These are phyloP conservation scores for Podospora bellae-mahoneyi DNA, from an alignment of 495 filamentous ascomycete genomes.

Conservation along the genomic window DNA sequence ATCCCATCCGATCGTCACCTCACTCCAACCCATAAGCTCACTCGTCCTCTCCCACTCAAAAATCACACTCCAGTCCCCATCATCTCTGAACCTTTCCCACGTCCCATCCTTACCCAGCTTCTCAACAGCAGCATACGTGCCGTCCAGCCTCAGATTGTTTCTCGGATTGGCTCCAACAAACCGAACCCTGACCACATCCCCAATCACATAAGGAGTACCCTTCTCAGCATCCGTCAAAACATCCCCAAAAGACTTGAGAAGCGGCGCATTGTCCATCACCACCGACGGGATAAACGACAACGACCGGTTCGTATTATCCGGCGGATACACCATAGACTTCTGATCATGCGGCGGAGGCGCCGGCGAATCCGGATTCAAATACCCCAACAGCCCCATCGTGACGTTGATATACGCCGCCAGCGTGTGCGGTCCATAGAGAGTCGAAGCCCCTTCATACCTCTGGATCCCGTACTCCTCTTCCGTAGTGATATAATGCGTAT, in stretches of 20 bases:
- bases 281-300: slow-evolving; percentile 80
- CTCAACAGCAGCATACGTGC: slow-evolving; percentile 79
- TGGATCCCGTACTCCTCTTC: slow-evolving; percentile 88
- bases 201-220: slow-evolving; percentile 56
- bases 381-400: slow-evolving; percentile 67
- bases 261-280: slow-evolving; percentile 64
- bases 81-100: slow-evolving; percentile 69
- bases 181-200: slow-evolving; percentile 56
- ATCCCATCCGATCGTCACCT: slow-evolving; percentile 81
- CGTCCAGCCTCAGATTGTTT: slow-evolving; percentile 77
- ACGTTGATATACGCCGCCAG: slow-evolving; percentile 87
- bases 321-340: slow-evolving; percentile 60
- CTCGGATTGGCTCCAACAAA: slow-evolving; percentile 91
- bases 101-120: slow-evolving; percentile 37
- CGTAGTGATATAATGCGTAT: slow-evolving; percentile 94
- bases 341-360: slow-evolving; percentile 44
- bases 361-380: slow-evolving; percentile 52
- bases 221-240: slow-evolving; percentile 57
- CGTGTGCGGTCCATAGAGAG: slow-evolving; percentile 89
- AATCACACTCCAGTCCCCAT: slow-evolving; percentile 76
- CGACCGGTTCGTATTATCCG: slow-evolving; percentile 75
- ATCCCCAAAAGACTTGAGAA: slow-evolving; percentile 75
- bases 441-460: slow-evolving; percentile 93
- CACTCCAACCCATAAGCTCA: slow-evolving; percentile 67
- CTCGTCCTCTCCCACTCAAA: slow-evolving; percentile 77